phyloP scores from a whole-genome alignment of 352 stramenopile genomes.

The Sclerospora graminicola region DNA sequence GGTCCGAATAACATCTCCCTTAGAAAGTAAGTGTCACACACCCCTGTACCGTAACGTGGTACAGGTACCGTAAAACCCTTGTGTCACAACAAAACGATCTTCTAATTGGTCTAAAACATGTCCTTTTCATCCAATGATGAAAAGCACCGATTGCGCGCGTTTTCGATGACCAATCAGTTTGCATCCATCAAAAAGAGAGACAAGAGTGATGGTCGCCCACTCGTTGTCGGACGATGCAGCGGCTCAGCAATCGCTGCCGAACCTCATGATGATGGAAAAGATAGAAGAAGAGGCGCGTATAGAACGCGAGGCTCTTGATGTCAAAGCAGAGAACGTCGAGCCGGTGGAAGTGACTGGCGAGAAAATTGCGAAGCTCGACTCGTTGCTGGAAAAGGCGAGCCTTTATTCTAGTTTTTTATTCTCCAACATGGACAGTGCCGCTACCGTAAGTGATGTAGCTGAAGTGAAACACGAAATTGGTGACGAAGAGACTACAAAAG shows the following conservation, averaged over 20 bases:
- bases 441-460: slow-evolving; percentile 19
- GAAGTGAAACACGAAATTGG: slow-evolving; percentile 11
- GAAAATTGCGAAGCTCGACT: slow-evolving; percentile 79
- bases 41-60: no score
- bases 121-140: slow-evolving; percentile 11
- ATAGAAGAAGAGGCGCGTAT: slow-evolving; percentile 41
- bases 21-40: no score
- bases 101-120: slow-evolving; percentile 3
- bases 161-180: slow-evolving; percentile 11
- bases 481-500: slow-evolving; percentile 11
- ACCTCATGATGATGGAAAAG: slow-evolving; percentile 73
- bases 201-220: slow-evolving; percentile 45
- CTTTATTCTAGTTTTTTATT: slow-evolving; percentile 83
- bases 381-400: slow-evolving; percentile 76
- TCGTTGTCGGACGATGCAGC: slow-evolving; percentile 14
- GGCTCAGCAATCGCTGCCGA: slow-evolving; percentile 18
- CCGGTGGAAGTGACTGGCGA: slow-evolving; percentile 35
- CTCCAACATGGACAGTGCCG: slow-evolving; percentile 72
- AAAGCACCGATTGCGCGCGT: slow-evolving; percentile 1
- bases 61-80: no score
- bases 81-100: no score
- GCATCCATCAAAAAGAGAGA: no score
- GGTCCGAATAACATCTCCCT: no score
- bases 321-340: slow-evolving; percentile 6
- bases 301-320: slow-evolving; percentile 11